Conservation (phyloP, 106 monocot species). For the Xerophyta viscosa region DNA sequence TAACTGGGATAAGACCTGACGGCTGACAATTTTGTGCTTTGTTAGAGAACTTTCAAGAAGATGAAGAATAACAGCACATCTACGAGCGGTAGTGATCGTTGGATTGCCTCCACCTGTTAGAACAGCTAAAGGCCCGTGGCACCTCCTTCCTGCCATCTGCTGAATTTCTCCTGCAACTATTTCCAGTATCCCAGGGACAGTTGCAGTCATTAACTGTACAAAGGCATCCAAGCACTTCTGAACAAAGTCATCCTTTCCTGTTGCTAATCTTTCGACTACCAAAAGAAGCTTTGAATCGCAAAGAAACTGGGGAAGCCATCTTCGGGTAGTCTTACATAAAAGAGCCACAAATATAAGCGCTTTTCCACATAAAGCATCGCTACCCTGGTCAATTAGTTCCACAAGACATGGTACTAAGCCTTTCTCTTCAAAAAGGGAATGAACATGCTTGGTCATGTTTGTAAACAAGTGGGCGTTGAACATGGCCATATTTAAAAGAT, state of each 20-base stretch:
- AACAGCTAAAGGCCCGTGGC: conserved; percentile 43
- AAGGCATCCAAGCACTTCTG: conserved; percentile 64
- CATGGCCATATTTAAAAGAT: conserved; percentile 69
- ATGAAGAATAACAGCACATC: conserved; percentile 84
- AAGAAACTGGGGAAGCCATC: conserved; percentile 82
- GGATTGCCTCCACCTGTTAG: conserved; percentile 50
- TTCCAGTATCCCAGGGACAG: conserved; percentile 70
- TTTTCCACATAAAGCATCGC: conserved; percentile 84
- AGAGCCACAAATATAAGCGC: conserved; percentile 77
- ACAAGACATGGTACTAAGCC: conserved; percentile 53
- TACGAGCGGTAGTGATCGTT: conserved; percentile 52
- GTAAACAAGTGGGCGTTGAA: conserved; percentile 30
- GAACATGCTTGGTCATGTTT: conserved; percentile 46
- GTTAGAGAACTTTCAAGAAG: conserved; percentile 84
- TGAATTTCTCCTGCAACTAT: conserved; percentile 71
- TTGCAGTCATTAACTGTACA: conserved; percentile 46
- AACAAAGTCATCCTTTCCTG: conserved; percentile 74
- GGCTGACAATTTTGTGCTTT: conserved; percentile 57
- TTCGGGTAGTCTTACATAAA: conserved; percentile 81
- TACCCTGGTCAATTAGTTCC: conserved; percentile 78
- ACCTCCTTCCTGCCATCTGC: conserved; percentile 67
- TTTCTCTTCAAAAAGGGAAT: conserved; percentile 68
- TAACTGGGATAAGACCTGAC: conserved; percentile 60
- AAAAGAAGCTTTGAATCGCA: conserved; percentile 75
- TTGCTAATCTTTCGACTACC: conserved; percentile 63